Evolutionary conservation across 2,329 filamentous ascomycete genomes (phyloP).

Genomic region (Cercospora sp.): DNA sequence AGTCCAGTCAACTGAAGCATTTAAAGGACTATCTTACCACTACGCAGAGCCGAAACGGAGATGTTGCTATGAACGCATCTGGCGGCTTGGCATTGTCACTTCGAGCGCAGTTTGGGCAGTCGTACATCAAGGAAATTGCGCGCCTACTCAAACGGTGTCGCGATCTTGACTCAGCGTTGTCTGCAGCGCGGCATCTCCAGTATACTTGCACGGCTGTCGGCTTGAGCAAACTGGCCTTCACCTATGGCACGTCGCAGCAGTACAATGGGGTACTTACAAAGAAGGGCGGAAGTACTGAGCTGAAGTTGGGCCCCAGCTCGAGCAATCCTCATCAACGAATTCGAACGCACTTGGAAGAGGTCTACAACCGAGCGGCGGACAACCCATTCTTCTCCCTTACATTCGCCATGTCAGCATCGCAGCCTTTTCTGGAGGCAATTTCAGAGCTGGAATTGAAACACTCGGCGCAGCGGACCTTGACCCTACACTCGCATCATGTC

Average conservation of each 20-base stretch:
- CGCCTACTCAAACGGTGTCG: slow-evolving; percentile 66
- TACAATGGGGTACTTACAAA: slow-evolving; percentile 28
- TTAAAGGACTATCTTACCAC: slow-evolving; percentile 40
- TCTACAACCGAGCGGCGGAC: slow-evolving; percentile 60
- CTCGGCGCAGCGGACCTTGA: slow-evolving; percentile 5
- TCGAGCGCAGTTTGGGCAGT: slow-evolving; percentile 58
- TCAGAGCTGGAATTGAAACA: slow-evolving; percentile 56
- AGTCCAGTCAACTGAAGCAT: slow-evolving; percentile 37
- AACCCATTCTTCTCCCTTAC: slow-evolving; percentile 4
- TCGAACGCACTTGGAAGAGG: slow-evolving; percentile 32
- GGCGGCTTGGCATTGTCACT: slow-evolving; percentile 66
- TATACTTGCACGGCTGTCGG: slow-evolving; percentile 61
- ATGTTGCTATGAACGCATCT: slow-evolving; percentile 62
- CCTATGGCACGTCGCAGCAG: slow-evolving; percentile 53
- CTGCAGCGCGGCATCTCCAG: slow-evolving; percentile 61
- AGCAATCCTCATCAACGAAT: slow-evolving; percentile 36
- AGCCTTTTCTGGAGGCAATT: slow-evolving; percentile 65
- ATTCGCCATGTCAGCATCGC: slow-evolving; percentile 44
- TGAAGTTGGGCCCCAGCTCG: slow-evolving; percentile 57
- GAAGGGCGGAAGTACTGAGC: slow-evolving; percentile 46
- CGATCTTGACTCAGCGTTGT: slow-evolving; percentile 68
- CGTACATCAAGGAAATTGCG: slow-evolving; percentile 60
- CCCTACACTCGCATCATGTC: slow-evolving; percentile 39
- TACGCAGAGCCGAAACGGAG: slow-evolving; percentile 53
- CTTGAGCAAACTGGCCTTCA: slow-evolving; percentile 65